phyloP scores from a whole-genome alignment of 805 yeast species.

The Teunomyces kruisii region DNA sequence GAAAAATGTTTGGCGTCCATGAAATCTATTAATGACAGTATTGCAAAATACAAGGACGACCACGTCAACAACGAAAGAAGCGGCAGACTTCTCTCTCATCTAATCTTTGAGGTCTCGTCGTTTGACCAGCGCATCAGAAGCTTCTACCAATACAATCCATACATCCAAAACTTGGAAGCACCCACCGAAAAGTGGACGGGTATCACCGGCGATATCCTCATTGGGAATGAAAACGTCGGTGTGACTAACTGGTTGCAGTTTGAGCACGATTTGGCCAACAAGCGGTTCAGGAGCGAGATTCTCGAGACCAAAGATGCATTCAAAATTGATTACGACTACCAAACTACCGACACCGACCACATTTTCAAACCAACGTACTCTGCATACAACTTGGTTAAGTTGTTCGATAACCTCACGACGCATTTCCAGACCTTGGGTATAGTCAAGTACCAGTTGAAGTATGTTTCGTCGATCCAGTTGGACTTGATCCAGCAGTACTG shows the following conservation, averaged over 20 bases:
- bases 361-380: constrained; percentile 56
- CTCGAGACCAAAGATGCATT: constrained; percentile 50
- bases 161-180: constrained; percentile 16
- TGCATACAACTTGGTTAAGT: constrained; percentile 54
- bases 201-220: constrained; percentile 40
- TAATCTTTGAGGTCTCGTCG: constrained; percentile 54
- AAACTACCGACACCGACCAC: constrained; percentile 7
- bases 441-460: constrained; percentile 53
- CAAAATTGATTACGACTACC: constrained; percentile 55
- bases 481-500: constrained; percentile 54
- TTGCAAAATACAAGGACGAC: constrained; percentile 8
- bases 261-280: constrained; percentile 52
- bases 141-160: constrained; percentile 49
- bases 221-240: constrained; percentile 31
- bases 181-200: constrained; percentile 48
- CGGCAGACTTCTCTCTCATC: constrained; percentile 55
- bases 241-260: constrained; percentile 50
- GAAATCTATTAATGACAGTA: constrained; percentile 21
- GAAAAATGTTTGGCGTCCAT: constrained; percentile 37
- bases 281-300: constrained; percentile 51
- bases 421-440: constrained; percentile 52
- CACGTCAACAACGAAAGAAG: constrained; percentile 27
- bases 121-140: constrained; percentile 54
- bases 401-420: constrained; percentile 56
- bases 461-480: constrained; percentile 58